Conservation (phyloP, 306 rosid species). For the Gastrolobium bilobum region DNA sequence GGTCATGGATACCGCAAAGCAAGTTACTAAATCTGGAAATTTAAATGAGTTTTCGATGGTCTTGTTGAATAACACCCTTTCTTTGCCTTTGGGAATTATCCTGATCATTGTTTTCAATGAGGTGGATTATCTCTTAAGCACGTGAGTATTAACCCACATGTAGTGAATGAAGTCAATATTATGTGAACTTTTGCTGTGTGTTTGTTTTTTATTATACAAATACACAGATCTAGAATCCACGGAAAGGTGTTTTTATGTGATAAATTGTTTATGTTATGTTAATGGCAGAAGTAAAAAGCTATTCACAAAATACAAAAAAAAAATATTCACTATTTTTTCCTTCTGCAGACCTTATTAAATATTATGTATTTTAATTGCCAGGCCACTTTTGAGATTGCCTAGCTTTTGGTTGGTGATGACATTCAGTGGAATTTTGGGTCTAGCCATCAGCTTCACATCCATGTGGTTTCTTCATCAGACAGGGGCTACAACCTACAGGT, state of each 20-base stretch:
- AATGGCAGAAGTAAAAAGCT: conserved; percentile 17
- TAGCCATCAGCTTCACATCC: conserved; percentile 98
- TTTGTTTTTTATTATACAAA: conserved; percentile 30
- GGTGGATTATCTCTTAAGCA: conserved; percentile 85
- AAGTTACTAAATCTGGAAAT: conserved; percentile 84
- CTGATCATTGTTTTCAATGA: conserved; percentile 82
- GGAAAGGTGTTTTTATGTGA: conserved; percentile 29
- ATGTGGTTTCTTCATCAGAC: conserved; percentile 99
- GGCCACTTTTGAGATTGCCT: conserved; percentile 91
- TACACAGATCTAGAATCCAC: conserved; percentile 31
- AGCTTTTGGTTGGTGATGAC: conserved; percentile 95
- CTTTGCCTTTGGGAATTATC: conserved; percentile 89
- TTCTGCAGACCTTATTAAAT: conserved; percentile 26
- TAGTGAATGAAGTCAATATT: conserved; percentile 31
- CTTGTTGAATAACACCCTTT: conserved; percentile 91
- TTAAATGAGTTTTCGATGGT: conserved; percentile 98
- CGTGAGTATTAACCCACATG: conserved; percentile 69
- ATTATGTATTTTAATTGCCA: conserved; percentile 58
- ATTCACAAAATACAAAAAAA: not conserved
- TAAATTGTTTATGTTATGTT: conserved; percentile 20
- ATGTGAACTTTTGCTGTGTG: conserved; percentile 13
- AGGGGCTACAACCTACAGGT: conserved; percentile 99
- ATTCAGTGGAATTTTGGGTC: conserved; percentile 90
- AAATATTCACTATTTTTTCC: conserved; percentile 10
- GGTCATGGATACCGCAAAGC: conserved; percentile 98